Base-by-base conservation (phyloP, 345 rosid genomes). In the Noccaea bulbosa region DNA sequence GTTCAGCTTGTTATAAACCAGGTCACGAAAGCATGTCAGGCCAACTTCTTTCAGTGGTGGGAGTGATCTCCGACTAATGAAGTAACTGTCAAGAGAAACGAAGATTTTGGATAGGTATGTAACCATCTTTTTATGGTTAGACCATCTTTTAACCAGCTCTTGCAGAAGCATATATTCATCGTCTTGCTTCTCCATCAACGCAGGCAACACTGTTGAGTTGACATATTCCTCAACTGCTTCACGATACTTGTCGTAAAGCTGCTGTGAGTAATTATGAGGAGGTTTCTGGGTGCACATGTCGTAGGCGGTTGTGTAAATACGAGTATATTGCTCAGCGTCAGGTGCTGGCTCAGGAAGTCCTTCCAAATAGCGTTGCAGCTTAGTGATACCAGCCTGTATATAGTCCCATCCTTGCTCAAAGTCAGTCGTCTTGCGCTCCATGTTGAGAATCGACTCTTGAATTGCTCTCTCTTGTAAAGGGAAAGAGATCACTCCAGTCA, bases 91-190 rank as follows among this genome's bases (percentile, higher is more conserved):
- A 52, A 89, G 88, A 75, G 85, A 86, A 67, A 80, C 22, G 74
- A 92, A 92, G 83, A 51, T 27, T 0, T 0, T 2, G 37, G 16
- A 27, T 12, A 51, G 56, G 15, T 2, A 3, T 11, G 1, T 27
- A 6, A 27, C 56, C 56, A 51, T 51, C 9, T 27, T 27, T 80
- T 89, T 92, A 76, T 89, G 91, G 83, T 86, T 92, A 39, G 74
- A 57, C 96, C 94, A 92, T 74, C 98, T 86, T 59, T 65, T 85
- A 70, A 82, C 88, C 60, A 92, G 80, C 77, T 87, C 98, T 70
- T 86, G 82, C 74, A 92, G 80, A 89, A 89, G 15, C 56, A 51
- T 83, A 54, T 76, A 89, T 55, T 86, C 98, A 62, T 84, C 77
- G 77, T 93, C 91, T 72, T 89, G 92, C 80, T 85, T 89, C 77